Base-by-base conservation (phyloP, 139 green algal genomes). In the Desmodesmus armatus region DNA sequence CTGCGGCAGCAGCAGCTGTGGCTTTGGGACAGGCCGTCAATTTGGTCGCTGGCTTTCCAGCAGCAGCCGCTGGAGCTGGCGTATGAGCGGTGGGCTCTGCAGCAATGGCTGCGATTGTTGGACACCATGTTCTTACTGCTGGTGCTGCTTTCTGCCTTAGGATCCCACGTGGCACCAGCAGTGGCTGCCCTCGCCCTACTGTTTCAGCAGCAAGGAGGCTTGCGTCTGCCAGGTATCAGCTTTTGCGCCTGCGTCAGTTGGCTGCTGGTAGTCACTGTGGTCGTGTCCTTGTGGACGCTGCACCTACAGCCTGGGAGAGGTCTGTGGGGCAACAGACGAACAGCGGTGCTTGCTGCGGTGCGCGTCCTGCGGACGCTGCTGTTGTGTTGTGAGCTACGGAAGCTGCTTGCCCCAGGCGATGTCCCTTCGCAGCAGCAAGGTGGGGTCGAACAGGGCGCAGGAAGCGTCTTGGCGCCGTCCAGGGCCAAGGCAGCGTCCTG, bases 71-170 rank as follows among this genome's bases (percentile, higher is more conserved):
- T 81, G 19, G 74, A 81, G 51, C 29, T 33, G 31, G 74, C 74
- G 3, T 81, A 81, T 17, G 31, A 35, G 19, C 35, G 19, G 2
- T 51, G 21, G 11, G 33, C 33, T 11, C 35, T 31, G 21, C 33
- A 51, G 49, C 49, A 67, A 31, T 81, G 74, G 74, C 74, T 70
- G 74, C 74, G 69, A 51, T 35, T 9, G 21, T 33, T 81, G 17
- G 74, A 81, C 51, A 17, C 31, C 1, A 17, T 81, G 31, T 81
- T 81, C 49, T 25, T 81, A 17, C 17, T 81, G 49, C 74, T 81
- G 17, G 37, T 51, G 21, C 29, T 69, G 17, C 33, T 67, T 3
- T 47, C 74, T 33, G 49, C 49, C 7, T 6, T 69, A 35, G 74
- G 74, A 23, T 29, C 29, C 29, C 11, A 21, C 11, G 5, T 63